Evolutionary conservation across 805 yeast species (phyloP).

Genomic region (Saccharomycopsis malanga): DNA sequence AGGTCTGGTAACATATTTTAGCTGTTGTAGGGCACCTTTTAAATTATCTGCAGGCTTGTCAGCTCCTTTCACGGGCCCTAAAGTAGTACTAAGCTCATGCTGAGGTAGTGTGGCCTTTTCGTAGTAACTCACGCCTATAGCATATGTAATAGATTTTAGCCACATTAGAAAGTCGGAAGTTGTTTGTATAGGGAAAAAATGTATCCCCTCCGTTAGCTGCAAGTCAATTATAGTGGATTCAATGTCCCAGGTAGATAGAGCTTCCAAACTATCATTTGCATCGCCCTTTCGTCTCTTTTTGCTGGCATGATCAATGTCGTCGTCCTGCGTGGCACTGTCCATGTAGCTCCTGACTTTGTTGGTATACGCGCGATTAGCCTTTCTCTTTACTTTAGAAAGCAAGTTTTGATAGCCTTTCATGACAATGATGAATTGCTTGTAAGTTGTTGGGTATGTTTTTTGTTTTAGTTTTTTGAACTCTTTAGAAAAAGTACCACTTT

Average conservation of each 20-base stretch:
- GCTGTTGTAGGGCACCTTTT: slow-evolving; percentile 15
- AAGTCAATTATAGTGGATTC: slow-evolving; percentile 11
- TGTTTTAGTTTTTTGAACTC: slow-evolving; percentile 6
- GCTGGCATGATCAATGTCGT: neutral
- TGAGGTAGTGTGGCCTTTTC: neutral
- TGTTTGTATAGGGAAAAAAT: slow-evolving; percentile 11
- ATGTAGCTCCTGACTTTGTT: slow-evolving; percentile 12
- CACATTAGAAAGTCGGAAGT: slow-evolving; percentile 14
- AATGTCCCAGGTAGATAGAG: slow-evolving; percentile 8
- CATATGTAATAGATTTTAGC: slow-evolving; percentile 16
- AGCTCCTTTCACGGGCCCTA: slow-evolving; percentile 15
- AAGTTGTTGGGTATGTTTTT: neutral
- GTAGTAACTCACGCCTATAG: slow-evolving; percentile 7
- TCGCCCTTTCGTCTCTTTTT: slow-evolving; percentile 4
- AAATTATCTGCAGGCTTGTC: slow-evolving; percentile 3
- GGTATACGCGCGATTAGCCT: slow-evolving; percentile 12
- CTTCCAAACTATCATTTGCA: neutral
- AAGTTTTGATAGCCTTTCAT: slow-evolving; percentile 10
- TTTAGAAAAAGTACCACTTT: slow-evolving; percentile 10
- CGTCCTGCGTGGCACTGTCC: neutral
- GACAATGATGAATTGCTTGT: slow-evolving; percentile 14
- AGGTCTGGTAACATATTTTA: slow-evolving; percentile 14
- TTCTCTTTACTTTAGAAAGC: slow-evolving; percentile 9
- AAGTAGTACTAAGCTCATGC: neutral
- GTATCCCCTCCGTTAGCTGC: slow-evolving; percentile 7